Percentiles rank a stretch among this genome's conserved stretches.
Conservation (phyloP, 1,284 basidiomycete species). For the Ceratobasidium sp. region DNA sequence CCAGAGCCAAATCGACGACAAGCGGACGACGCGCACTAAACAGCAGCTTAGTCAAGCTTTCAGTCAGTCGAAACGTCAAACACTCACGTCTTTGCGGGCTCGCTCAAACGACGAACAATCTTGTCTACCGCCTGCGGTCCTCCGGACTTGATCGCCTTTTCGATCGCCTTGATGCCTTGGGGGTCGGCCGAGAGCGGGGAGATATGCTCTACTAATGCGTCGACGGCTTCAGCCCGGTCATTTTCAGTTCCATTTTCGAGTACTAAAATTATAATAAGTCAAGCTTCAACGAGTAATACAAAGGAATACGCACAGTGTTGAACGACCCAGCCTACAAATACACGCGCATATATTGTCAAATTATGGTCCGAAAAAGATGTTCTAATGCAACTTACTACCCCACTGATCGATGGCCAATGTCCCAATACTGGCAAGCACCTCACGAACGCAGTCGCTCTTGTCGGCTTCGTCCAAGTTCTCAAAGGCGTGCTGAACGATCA, state of each 20-base stretch:
- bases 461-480: constrained; percentile 85
- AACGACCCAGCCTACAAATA: constrained; percentile 66
- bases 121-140: constrained; percentile 74
- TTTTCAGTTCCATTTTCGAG: constrained; percentile 82
- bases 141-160: constrained; percentile 85
- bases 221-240: constrained; percentile 78
- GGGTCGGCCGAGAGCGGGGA: constrained; percentile 83
- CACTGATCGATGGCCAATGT: constrained; percentile 88
- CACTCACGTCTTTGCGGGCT: constrained; percentile 80
- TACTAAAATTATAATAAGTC: constrained; percentile 61
- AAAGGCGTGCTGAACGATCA: constrained; percentile 75
- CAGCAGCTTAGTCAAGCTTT: constrained; percentile 43
- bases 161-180: constrained; percentile 85
- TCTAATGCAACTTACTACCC: constrained; percentile 61
- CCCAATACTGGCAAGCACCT: constrained; percentile 73
- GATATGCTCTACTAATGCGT: constrained; percentile 77
- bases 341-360: constrained; percentile 61
- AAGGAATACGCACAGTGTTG: constrained; percentile 74
- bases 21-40: constrained; percentile 79
- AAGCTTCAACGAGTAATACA: constrained; percentile 13
- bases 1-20: constrained; percentile 84
- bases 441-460: constrained; percentile 82
- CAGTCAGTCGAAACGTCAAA: neutral
- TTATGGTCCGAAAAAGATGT: neutral
- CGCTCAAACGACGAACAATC: constrained; percentile 83